phyloP scores from a whole-genome alignment of 164 flowering plant species.

The Berberis thunbergii region DNA sequence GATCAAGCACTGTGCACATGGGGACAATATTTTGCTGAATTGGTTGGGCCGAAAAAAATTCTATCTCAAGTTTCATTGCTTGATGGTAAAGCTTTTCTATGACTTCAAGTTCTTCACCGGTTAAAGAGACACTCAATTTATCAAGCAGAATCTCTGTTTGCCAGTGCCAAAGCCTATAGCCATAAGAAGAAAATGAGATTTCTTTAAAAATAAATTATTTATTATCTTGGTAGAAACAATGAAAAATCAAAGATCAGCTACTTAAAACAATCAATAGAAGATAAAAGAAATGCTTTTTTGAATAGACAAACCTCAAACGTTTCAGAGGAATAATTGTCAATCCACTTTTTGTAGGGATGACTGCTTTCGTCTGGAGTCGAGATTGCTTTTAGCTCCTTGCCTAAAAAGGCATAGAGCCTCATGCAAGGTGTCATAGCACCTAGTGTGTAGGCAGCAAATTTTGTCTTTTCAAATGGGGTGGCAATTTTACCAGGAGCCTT shows the following conservation, averaged over 20 bases:
- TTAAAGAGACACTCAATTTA: constrained; percentile 82
- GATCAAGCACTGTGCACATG: constrained; percentile 42
- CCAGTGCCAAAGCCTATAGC: constrained; percentile 55
- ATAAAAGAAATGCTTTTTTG: background rate
- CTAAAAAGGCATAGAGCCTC: constrained; percentile 81
- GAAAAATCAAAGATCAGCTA: background rate
- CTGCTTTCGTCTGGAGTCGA: constrained; percentile 25
- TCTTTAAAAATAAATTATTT: background rate
- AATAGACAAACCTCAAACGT: constrained; percentile 55
- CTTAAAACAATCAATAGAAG: background rate
- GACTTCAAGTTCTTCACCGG: constrained; percentile 87
- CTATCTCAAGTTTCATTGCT: constrained; percentile 82
- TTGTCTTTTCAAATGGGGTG: constrained; percentile 95
- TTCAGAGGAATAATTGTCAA: constrained; percentile 59
- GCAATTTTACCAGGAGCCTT: constrained; percentile 80
- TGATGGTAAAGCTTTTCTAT: constrained; percentile 89
- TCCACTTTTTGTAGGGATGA: constrained; percentile 77
- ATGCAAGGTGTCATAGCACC: constrained; percentile 94
- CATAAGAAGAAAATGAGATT: constrained; percentile 5
- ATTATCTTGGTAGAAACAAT: background rate
- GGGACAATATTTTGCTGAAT: constrained; percentile 67
- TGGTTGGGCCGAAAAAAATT: constrained; percentile 78
- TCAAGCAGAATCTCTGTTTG: constrained; percentile 86
- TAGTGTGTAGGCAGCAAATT: constrained; percentile 85
- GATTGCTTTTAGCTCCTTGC: constrained; percentile 51